phyloP scores from a whole-genome alignment of 306 rosid species.

The Vachellia collinsii region DNA sequence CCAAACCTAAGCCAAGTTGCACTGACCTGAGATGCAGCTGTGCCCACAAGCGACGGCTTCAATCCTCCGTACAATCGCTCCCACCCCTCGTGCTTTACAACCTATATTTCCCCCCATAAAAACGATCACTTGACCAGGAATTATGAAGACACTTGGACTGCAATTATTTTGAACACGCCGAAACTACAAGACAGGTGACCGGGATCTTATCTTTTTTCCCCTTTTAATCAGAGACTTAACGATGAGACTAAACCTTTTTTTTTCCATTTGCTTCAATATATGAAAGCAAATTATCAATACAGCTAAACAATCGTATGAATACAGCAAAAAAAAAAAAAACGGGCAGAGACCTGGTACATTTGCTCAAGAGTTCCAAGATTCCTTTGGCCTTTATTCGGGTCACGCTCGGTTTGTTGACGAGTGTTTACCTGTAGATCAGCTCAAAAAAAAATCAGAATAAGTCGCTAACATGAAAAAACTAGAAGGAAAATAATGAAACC shows the following conservation, averaged over 20 bases:
- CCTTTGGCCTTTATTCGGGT: constrained; percentile 60
- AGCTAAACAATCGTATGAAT: constrained; percentile 30
- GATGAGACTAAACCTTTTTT: not conserved
- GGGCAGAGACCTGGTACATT: constrained; percentile 71
- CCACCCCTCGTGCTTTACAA: constrained; percentile 92
- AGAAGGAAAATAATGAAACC: not conserved
- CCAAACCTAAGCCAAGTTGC: constrained; percentile 32
- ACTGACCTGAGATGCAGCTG: constrained; percentile 96
- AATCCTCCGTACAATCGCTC: constrained; percentile 86
- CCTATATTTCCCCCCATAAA: constrained; percentile 50
- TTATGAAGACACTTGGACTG: not conserved
- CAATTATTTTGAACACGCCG: not conserved
- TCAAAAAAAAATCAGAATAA: not conserved
- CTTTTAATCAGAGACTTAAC: constrained; percentile 12
- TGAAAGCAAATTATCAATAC: not conserved
- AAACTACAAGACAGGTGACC: not conserved
- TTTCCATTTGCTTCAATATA: constrained; percentile 10
- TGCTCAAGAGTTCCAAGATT: constrained; percentile 60
- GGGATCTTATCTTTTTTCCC: not conserved
- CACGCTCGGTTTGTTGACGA: constrained; percentile 97
- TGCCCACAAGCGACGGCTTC: constrained; percentile 78
- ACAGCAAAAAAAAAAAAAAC: not conserved
- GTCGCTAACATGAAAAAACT: not conserved
- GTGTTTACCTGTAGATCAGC: constrained; percentile 76
- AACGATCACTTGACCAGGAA: constrained; percentile 4